Evolutionary conservation across 345 rosid species (phyloP), one percentile per base, ranked within the genome.

Genomic region (Populus deltoides): DNA sequence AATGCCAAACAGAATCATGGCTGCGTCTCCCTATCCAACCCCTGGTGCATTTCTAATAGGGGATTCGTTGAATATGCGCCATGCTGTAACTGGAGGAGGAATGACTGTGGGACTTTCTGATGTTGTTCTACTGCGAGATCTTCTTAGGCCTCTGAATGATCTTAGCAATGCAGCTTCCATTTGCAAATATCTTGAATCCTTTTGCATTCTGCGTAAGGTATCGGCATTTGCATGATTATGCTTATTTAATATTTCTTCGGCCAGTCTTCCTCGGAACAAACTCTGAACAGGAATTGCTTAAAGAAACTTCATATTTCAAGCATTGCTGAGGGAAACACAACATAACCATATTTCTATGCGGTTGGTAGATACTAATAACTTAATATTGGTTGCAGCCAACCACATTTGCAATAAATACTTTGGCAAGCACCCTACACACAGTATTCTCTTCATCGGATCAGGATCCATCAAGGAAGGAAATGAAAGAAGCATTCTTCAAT

Each of bases 41-140:
- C 77, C 59, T 18, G 77, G 70, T 22, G 70, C 70, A 7, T 16
- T 55, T 55, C 3, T 55, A n/a, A 15, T 55, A 22, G 61, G 61
- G 6, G 61, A 55, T 55, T 16, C 61, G 0, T 55, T 55, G 15
- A 62, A 62, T 17, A 74, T 74, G 39, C 53, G 77, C 20, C 77
- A 74, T 62, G 24, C 39, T n/a, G 1, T 73, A 35, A 73, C 55
- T 1, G 76, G 76, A 25, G 68, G 76, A 49, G 76, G 43, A 39
- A 39, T 39, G 43, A 39, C 43, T 39, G 43, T 39, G 43, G 43
- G 43, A 39, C 43, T 39, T 39, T 39, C 43, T 9, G 43, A 39
- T 39, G 43, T 39, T 39, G 43, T 39, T 11, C 43, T 39, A 2
- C 43, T 39, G 43, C 43, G 43, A 39, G 43, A 39, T 39, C 43